A percentile compares a stretch with the other conserved stretches of the same genome.
Evolutionary conservation across 2,329 filamentous ascomycete species (phyloP).

Genomic region (Lachnellula cervina): DNA sequence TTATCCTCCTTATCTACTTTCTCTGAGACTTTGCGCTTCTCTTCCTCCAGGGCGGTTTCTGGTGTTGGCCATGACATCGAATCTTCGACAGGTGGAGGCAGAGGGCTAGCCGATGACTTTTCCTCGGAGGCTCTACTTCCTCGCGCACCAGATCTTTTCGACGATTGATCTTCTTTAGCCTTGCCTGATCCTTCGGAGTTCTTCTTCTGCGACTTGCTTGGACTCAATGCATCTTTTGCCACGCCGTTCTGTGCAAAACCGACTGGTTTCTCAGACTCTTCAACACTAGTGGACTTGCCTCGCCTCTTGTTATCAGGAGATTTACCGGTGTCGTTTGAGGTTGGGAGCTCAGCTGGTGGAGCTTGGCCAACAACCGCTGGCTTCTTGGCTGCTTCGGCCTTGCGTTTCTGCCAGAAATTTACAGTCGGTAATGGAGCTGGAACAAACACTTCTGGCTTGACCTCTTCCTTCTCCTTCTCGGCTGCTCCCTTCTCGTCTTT

Average conservation of each 20-base stretch:
- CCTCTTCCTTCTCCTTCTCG: slow-evolving; percentile 55
- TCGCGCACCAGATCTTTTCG: slow-evolving; percentile 28
- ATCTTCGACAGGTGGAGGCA: slow-evolving; percentile 67
- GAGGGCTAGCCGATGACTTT: slow-evolving; percentile 29
- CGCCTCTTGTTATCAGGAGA: slow-evolving; percentile 37
- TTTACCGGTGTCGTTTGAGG: slow-evolving; percentile 26
- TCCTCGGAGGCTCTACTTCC: slow-evolving; percentile 29
- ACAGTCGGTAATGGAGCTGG: slow-evolving; percentile 79
- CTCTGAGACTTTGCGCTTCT: slow-evolving; percentile 65
- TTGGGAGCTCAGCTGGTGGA: slow-evolving; percentile 3
- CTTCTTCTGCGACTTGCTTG: slow-evolving; percentile 36
- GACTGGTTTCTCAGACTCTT: slow-evolving; percentile 35
- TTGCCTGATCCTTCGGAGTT: slow-evolving; percentile 32
- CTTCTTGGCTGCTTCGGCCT: slow-evolving; percentile 53
- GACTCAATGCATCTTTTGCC: slow-evolving; percentile 34
- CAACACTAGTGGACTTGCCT: slow-evolving; percentile 33
- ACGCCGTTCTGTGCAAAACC: slow-evolving; percentile 23
- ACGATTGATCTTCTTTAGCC: slow-evolving; percentile 26
- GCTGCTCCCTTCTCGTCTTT: slow-evolving; percentile 38
- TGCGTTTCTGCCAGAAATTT: slow-evolving; percentile 83
- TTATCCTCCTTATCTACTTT: slow-evolving; percentile 63
- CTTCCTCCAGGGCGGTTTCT: slow-evolving; percentile 70
- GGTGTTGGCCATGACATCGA: slow-evolving; percentile 85
- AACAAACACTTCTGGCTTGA: slow-evolving; percentile 56
- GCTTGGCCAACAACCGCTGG: slow-evolving; percentile 31